Evolutionary conservation across 1,139 yeast species (phyloP).

Genomic region (Debaryomycetaceae sp.): DNA sequence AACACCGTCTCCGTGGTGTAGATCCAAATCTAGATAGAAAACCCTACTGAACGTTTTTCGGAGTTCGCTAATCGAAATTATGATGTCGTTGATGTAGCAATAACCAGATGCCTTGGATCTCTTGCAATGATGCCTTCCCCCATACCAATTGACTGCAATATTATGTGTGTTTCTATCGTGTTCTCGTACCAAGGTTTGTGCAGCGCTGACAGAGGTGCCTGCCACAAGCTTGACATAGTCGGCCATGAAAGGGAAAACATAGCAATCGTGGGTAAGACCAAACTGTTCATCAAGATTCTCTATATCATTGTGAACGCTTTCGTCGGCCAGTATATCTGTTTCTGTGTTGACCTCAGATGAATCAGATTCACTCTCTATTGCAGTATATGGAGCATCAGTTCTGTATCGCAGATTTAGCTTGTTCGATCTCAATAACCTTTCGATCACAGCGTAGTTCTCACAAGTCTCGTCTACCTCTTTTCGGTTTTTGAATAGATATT

Average conservation of each 20-base stretch:
- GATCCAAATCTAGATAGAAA: constrained; percentile 65
- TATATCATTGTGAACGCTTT: not conserved
- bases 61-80: constrained; percentile 47
- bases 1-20: constrained; percentile 83
- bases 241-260: constrained; percentile 51
- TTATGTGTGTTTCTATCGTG: constrained; percentile 12
- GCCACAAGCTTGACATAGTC: constrained; percentile 50
- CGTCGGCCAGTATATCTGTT: not conserved
- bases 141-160: constrained; percentile 69
- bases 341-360: constrained; percentile 2
- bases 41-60: constrained; percentile 47
- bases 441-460: not conserved
- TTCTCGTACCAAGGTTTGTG: constrained; percentile 24
- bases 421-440: not conserved
- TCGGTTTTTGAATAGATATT: constrained; percentile 26
- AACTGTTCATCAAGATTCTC: constrained; percentile 9
- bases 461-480: not conserved
- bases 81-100: constrained; percentile 70
- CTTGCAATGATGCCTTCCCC: constrained; percentile 73
- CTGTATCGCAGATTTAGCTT: constrained; percentile 1
- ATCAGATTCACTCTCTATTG: constrained; percentile 3
- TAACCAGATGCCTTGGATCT: constrained; percentile 62
- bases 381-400: not conserved
- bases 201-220: constrained; percentile 58
- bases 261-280: constrained; percentile 63